These are phyloP conservation scores for Blastobotrys ciferrii DNA, from an alignment of 1,139 yeast genomes.

Conservation along the genomic window DNA sequence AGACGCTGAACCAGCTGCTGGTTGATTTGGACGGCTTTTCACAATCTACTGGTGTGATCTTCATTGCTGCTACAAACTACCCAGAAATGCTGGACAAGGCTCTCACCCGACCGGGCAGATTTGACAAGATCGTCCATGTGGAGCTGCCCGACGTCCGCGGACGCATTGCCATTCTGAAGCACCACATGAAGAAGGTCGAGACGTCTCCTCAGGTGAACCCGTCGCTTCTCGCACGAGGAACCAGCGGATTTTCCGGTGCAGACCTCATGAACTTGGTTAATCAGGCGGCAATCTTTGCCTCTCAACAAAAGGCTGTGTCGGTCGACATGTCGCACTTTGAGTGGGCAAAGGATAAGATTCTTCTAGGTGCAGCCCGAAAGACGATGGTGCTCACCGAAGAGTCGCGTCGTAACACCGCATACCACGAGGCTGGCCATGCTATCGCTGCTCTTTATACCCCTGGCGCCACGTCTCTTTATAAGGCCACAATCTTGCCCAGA, in stretches of 20 bases:
- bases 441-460: conserved; percentile 92
- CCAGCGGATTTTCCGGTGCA: conserved; percentile 97
- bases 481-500: conserved; percentile 94
- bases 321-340: conserved; percentile 92
- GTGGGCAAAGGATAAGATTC: conserved; percentile 98
- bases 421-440: conserved; percentile 99
- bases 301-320: conserved; percentile 84
- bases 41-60: conserved; percentile 87
- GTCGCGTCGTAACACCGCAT: conserved; percentile 89
- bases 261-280: conserved; percentile 92
- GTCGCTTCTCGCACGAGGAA: conserved; percentile 87
- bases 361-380: conserved; percentile 97
- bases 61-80: conserved; percentile 97
- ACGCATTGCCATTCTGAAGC: conserved; percentile 85
- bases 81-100: conserved; percentile 97
- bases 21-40: conserved; percentile 97
- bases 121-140: conserved; percentile 92
- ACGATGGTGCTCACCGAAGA: conserved; percentile 98
- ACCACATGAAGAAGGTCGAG: conserved; percentile 90
- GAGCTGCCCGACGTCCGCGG: conserved; percentile 98
- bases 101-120: conserved; percentile 95
- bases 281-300: conserved; percentile 97
- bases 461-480: conserved; percentile 95
- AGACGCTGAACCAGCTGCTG: conserved; percentile 89
- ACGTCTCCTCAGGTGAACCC: conserved; percentile 84